Conservation (phyloP, 768 basidiomycete species). For the Kwoniella mangroviensis region DNA sequence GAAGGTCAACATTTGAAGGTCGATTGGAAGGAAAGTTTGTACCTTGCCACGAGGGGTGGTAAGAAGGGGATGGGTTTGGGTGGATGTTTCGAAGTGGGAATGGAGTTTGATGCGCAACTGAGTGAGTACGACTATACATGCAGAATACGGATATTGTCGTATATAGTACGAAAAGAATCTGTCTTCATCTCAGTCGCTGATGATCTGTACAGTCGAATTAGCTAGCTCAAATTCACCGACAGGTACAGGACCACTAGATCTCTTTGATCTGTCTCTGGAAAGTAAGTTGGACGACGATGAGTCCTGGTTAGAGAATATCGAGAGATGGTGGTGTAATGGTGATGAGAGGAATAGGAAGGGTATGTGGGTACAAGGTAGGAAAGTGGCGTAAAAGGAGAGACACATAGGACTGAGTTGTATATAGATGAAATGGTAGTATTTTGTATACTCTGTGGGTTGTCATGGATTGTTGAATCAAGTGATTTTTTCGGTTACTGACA, state of each 20-base stretch:
- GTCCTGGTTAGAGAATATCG: conserved; percentile 65
- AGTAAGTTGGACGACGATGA: conserved; percentile 21
- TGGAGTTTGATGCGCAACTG: conserved; percentile 56
- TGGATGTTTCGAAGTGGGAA: conserved; percentile 48
- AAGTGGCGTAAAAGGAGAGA: conserved; percentile 3
- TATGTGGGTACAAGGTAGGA: conserved; percentile 77
- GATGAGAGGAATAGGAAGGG: conserved; percentile 68
- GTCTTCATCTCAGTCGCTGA: background rate
- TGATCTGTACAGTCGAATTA: conserved; percentile 64
- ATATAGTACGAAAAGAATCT: too few species aligned
- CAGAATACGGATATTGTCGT: too few species aligned
- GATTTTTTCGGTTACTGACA: too few species aligned
- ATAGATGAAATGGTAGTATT: background rate
- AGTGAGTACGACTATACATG: conserved; percentile 31
- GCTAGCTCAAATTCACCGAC: conserved; percentile 35
- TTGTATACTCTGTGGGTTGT: background rate
- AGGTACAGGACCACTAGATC: conserved; percentile 72
- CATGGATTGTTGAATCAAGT: background rate
- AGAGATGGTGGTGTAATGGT: conserved; percentile 91
- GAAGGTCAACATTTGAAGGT: conserved; percentile 61
- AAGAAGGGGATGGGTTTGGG: conserved; percentile 69
- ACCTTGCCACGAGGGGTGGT: conserved; percentile 80
- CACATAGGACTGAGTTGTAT: background rate
- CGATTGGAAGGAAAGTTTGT: conserved; percentile 80
- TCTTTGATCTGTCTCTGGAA: conserved; percentile 63